Conservation (phyloP, 2,329 filamentous ascomycete species). For the Leptographium flavum region DNA sequence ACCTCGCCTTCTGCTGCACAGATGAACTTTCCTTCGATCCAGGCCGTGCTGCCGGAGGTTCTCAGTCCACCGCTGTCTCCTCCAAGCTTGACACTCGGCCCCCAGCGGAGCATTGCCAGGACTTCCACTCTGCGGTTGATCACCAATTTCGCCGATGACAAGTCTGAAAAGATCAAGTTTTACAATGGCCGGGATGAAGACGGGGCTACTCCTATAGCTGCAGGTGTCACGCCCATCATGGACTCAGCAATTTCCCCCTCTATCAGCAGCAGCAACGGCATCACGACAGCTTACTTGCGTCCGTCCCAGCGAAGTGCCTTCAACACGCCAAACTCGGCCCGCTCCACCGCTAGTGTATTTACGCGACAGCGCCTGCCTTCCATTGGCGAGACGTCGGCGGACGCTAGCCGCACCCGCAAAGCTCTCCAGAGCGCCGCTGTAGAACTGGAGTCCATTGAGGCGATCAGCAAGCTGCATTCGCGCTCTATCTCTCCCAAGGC, state of each 20-base stretch:
- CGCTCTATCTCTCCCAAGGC: constrained; percentile 23
- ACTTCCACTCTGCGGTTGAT: constrained; percentile 80
- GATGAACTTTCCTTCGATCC: constrained; percentile 34
- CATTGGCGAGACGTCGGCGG: constrained; percentile 52
- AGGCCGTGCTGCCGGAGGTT: constrained; percentile 42
- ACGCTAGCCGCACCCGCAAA: constrained; percentile 15
- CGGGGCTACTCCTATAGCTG: constrained; percentile 61
- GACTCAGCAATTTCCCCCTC: constrained; percentile 63
- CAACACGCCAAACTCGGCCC: constrained; percentile 55
- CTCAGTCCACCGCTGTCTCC: constrained; percentile 63
- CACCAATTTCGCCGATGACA: constrained; percentile 63
- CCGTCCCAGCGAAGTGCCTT: constrained; percentile 53
- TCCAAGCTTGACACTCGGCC: constrained; percentile 41
- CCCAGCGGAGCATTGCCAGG: constrained; percentile 55
- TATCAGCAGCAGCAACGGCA: constrained; percentile 47
- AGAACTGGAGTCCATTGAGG: constrained; percentile 2
- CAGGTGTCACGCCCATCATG: constrained; percentile 77
- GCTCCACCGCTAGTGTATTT: constrained; percentile 45
- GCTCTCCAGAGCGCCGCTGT: constrained; percentile 11
- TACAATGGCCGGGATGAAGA: constrained; percentile 36
- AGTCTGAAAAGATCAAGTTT: constrained; percentile 45
- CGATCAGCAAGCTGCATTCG: constrained; percentile 13
- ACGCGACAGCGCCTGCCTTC: constrained; percentile 56
- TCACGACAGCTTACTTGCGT: constrained; percentile 52
- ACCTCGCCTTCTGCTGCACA: constrained; percentile 64